These are phyloP conservation scores for Cephalotrichum gorgonifer DNA, from an alignment of 2,329 filamentous ascomycete genomes.

Conservation along the genomic window DNA sequence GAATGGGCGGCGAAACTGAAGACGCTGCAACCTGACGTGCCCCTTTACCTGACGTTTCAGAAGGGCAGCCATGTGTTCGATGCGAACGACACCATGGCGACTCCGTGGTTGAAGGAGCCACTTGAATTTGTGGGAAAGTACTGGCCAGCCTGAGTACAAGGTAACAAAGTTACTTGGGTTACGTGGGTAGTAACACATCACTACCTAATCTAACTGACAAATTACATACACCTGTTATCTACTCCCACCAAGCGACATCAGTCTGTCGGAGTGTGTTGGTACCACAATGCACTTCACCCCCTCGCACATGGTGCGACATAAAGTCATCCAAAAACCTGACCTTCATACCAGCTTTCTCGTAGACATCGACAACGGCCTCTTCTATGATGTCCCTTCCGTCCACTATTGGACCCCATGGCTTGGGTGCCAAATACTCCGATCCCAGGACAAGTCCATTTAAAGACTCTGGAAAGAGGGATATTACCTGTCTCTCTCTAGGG, in stretches of 20 bases:
- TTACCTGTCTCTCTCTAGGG: slow-evolving; percentile 1
- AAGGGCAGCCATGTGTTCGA: neutral
- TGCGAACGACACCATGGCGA: neutral
- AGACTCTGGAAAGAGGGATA: slow-evolving; percentile 6
- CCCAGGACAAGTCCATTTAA: slow-evolving; percentile 10
- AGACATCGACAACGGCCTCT: slow-evolving; percentile 9
- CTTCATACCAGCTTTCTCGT: slow-evolving; percentile 9
- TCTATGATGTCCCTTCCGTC: slow-evolving; percentile 13
- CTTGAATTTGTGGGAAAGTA: neutral
- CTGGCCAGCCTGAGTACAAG: neutral
- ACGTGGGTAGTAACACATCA: too few relatives aligned
- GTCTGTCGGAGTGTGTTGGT: slow-evolving; percentile 13
- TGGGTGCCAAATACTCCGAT: slow-evolving; percentile 11
- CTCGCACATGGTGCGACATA: slow-evolving; percentile 12
- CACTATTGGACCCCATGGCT: slow-evolving; percentile 13
- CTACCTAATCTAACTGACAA: too few relatives aligned
- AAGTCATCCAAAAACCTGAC: slow-evolving; percentile 14
- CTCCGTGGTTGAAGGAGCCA: slow-evolving; percentile 2
- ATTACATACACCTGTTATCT: too few relatives aligned
- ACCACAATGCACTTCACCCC: slow-evolving; percentile 15
- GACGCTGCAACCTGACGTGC: neutral
- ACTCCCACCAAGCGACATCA: slow-evolving; percentile 11
- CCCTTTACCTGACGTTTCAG: neutral
- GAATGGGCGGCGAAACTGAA: neutral
- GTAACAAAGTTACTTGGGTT: too few relatives aligned